Evolutionary conservation across 2,329 filamentous ascomycete genomes (phyloP).

Genomic region (Phialophora chinensis): DNA sequence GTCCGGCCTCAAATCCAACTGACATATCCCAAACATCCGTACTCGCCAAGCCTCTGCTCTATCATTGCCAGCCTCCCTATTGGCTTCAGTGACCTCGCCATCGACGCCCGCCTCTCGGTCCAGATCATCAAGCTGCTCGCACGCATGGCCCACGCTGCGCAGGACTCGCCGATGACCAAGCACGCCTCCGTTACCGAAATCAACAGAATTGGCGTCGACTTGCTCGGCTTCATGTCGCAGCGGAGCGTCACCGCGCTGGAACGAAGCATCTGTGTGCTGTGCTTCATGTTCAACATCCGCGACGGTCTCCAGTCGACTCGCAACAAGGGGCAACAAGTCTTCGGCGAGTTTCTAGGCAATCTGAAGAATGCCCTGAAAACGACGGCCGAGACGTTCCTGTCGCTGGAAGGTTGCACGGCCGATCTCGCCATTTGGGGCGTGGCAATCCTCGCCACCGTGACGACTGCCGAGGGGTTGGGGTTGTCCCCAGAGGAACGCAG

Average conservation of each 20-base stretch:
- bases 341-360: background rate
- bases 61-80: background rate
- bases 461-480: background rate
- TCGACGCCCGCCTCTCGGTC: background rate
- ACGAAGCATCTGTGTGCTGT: background rate
- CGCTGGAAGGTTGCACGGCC: background rate
- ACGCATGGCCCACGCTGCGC: background rate
- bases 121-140: background rate
- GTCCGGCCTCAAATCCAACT: background rate
- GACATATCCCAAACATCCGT: background rate
- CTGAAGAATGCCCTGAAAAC: background rate
- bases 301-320: background rate
- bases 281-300: constrained; percentile 1
- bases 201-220: background rate
- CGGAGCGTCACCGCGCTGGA: background rate
- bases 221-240: background rate
- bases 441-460: background rate
- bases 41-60: background rate
- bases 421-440: constrained; percentile 1
- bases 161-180: background rate
- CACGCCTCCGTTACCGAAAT: background rate
- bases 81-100: constrained; percentile 1
- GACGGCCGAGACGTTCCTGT: constrained; percentile 1
- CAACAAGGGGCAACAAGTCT: constrained; percentile 2
- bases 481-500: background rate